Evolutionary conservation across 257 asterid species (phyloP).

Genomic region (Lycium ferocissimum): DNA sequence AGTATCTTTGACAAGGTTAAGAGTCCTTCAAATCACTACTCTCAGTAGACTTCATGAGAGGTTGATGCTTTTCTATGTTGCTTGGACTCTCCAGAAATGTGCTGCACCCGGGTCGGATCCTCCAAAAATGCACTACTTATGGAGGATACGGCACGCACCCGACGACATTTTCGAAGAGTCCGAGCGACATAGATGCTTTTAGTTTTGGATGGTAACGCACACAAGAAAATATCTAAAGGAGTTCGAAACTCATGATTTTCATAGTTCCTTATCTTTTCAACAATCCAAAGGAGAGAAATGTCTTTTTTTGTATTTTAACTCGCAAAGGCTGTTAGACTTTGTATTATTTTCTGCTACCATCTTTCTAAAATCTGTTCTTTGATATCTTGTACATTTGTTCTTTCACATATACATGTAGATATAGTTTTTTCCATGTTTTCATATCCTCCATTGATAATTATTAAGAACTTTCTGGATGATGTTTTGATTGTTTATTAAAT

Average conservation of each 20-base stretch:
- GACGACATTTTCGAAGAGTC: too few relatives aligned
- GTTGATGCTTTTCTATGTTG: too few relatives aligned
- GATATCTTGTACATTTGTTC: neutral
- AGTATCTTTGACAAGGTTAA: neutral
- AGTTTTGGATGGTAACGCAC: constrained; percentile 14
- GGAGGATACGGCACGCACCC: too few relatives aligned
- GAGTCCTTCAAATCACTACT: neutral
- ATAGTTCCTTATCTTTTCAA: neutral
- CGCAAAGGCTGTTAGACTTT: neutral
- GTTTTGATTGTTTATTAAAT: constrained; percentile 35
- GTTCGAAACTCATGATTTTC: neutral
- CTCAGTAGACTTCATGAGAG: neutral
- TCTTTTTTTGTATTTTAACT: neutral
- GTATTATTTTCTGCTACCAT: neutral
- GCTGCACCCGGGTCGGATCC: too few relatives aligned
- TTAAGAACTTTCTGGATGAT: constrained; percentile 24
- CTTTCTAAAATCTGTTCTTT: neutral
- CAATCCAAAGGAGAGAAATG: neutral
- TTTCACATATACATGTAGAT: neutral
- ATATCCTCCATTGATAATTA: neutral
- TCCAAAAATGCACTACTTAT: too few relatives aligned
- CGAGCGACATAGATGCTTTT: too few relatives aligned
- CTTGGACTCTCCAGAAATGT: too few relatives aligned
- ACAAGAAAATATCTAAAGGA: neutral
- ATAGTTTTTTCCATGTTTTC: neutral